A percentile compares a stretch with the other conserved stretches of the same genome.
phyloP scores from a whole-genome alignment of 140 eudicot genomes.

The Bidens hawaiensis region DNA sequence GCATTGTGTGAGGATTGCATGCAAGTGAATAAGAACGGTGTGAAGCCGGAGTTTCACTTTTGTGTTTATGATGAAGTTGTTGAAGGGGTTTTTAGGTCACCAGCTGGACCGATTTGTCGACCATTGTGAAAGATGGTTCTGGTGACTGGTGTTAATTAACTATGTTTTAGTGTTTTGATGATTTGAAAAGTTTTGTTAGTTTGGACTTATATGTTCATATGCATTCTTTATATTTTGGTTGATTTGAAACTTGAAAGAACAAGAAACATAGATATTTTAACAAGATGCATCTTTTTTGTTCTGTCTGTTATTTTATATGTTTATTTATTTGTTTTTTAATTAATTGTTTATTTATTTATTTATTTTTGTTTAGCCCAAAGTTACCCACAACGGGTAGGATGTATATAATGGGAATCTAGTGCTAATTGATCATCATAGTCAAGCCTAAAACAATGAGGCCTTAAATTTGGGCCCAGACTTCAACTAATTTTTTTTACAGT shows the following conservation, averaged over 20 bases:
- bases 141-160: neutral
- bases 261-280: neutral
- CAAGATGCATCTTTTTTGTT: neutral
- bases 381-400: no score
- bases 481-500: no score
- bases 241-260: neutral
- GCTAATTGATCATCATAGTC: no score
- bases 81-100: slow-evolving; percentile 16
- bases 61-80: slow-evolving; percentile 32
- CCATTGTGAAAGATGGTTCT: neutral
- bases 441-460: no score
- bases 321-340: no score
- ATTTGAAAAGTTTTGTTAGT: neutral
- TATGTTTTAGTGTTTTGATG: neutral
- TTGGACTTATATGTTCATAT: neutral
- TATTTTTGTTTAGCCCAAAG: no score
- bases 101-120: slow-evolving; percentile 43
- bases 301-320: no score
- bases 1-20: slow-evolving; percentile 32
- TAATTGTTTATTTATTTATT: no score
- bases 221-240: neutral
- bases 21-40: neutral
- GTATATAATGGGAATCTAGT: no score
- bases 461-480: no score
- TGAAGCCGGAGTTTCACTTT: slow-evolving; percentile 35